Conservation (phyloP, 495 filamentous ascomycete genomes). For the Penicillium chermesinum region DNA sequence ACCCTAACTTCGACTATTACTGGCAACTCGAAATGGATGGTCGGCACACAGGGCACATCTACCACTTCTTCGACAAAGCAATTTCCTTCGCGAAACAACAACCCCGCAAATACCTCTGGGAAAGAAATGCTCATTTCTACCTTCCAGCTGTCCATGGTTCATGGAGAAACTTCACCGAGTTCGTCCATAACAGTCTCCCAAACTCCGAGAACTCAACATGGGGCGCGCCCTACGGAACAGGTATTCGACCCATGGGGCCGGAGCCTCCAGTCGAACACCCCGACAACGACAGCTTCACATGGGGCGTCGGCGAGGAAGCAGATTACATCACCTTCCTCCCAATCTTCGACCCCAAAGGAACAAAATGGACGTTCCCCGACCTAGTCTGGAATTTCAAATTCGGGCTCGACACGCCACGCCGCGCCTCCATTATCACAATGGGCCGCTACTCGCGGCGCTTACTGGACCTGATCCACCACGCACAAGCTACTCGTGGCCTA, state of each 20-base stretch:
- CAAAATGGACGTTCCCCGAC: slow-evolving; percentile 57
- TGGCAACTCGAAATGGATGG: slow-evolving; percentile 77
- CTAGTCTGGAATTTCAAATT: slow-evolving; percentile 32
- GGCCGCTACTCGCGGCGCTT: slow-evolving; percentile 57
- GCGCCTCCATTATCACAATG: slow-evolving; percentile 63
- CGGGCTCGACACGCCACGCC: slow-evolving; percentile 49
- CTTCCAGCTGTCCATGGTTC: slow-evolving; percentile 58
- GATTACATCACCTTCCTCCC: slow-evolving; percentile 68
- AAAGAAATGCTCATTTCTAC: slow-evolving; percentile 68
- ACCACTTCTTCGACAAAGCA: slow-evolving; percentile 61
- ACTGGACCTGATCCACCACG: slow-evolving; percentile 21
- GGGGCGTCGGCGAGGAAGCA: slow-evolving; percentile 73
- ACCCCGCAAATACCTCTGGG: slow-evolving; percentile 67
- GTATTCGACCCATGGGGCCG: slow-evolving; percentile 55
- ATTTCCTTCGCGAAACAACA: slow-evolving; percentile 53
- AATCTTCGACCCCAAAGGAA: slow-evolving; percentile 62
- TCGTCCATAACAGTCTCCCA: slow-evolving; percentile 42
- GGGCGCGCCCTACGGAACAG: slow-evolving; percentile 43
- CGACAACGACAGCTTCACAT: slow-evolving; percentile 57
- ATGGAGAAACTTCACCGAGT: slow-evolving; percentile 50
- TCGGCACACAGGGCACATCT: slow-evolving; percentile 66
- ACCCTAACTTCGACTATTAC: slow-evolving; percentile 67
- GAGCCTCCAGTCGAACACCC: slow-evolving; percentile 48
- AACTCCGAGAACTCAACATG: slow-evolving; percentile 43
- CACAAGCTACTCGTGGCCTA: slow-evolving; percentile 35